Conservation (phyloP, 345 rosid genomes). For the Citrus sinensis region DVS_A1.0 CM039166.1:19048001-19048500, state of each 20-base stretch:
- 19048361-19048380: slow-evolving; percentile 91
- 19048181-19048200: slow-evolving; percentile 76
- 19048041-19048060: slow-evolving; percentile 59
- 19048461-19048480: slow-evolving; percentile 42
- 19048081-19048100: slow-evolving; percentile 81
- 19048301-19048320: slow-evolving; percentile 88
- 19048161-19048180: slow-evolving; percentile 59
- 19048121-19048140: slow-evolving; percentile 67
- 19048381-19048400: slow-evolving; percentile 70
- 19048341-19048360: slow-evolving; percentile 78
- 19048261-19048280: slow-evolving; percentile 76
- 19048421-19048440: slow-evolving; percentile 60
- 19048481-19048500: slow-evolving; percentile 45
- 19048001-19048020: slow-evolving; percentile 78
- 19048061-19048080: slow-evolving; percentile 55
- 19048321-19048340: slow-evolving; percentile 80
- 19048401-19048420: slow-evolving; percentile 68
- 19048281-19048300: slow-evolving; percentile 77
- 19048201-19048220: slow-evolving; percentile 74
- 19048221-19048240: slow-evolving; percentile 55
- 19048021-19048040: slow-evolving; percentile 56
- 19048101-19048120: slow-evolving; percentile 91
- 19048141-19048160: slow-evolving; percentile 38
- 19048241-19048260: slow-evolving; percentile 44
- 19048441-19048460: slow-evolving; percentile 46